A percentile compares a stretch with the other conserved stretches of the same genome.
Conservation (phyloP, 2,329 filamentous ascomycete genomes). For the Sphaerulina populicola region DNA sequence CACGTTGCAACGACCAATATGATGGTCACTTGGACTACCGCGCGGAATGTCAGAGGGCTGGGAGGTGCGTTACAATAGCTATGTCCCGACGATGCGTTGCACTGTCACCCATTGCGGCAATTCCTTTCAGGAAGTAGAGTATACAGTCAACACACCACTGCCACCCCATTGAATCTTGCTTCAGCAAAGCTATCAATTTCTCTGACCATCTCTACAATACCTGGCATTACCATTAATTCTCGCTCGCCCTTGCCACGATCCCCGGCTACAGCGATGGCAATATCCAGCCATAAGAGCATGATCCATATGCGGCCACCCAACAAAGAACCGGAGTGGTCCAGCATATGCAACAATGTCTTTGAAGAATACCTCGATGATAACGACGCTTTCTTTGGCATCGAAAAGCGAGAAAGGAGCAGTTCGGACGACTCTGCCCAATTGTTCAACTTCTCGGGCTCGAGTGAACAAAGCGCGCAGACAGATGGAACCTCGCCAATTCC, state of each 20-base stretch:
- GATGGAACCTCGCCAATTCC: conserved; percentile 42
- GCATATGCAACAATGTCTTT: conserved; percentile 55
- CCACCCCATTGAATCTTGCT: neutral
- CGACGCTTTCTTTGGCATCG: conserved; percentile 42
- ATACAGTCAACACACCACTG: conserved; percentile 3
- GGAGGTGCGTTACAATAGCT: conserved; percentile 21
- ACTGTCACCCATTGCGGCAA: conserved; percentile 14
- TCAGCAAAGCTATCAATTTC: neutral
- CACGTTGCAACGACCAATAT: conserved; percentile 11
- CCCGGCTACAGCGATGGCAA: conserved; percentile 17
- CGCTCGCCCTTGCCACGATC: neutral
- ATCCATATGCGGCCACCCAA: conserved; percentile 40
- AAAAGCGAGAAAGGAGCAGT: conserved; percentile 43
- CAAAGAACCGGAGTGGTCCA: conserved; percentile 48
- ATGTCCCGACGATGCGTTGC: conserved; percentile 15
- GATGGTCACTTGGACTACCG: conserved; percentile 22
- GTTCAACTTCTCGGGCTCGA: conserved; percentile 43
- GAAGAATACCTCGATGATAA: conserved; percentile 56
- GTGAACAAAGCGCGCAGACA: conserved; percentile 42
- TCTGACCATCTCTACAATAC: neutral
- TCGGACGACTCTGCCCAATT: conserved; percentile 44
- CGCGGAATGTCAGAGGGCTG: conserved; percentile 23
- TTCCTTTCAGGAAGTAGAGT: conserved; percentile 8
- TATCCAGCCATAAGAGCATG: conserved; percentile 16
- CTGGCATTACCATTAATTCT: neutral